Percentiles rank a stretch among this genome's conserved stretches.
Conservation (phyloP, 768 basidiomycete genomes). For the Russula earlei region DNA sequence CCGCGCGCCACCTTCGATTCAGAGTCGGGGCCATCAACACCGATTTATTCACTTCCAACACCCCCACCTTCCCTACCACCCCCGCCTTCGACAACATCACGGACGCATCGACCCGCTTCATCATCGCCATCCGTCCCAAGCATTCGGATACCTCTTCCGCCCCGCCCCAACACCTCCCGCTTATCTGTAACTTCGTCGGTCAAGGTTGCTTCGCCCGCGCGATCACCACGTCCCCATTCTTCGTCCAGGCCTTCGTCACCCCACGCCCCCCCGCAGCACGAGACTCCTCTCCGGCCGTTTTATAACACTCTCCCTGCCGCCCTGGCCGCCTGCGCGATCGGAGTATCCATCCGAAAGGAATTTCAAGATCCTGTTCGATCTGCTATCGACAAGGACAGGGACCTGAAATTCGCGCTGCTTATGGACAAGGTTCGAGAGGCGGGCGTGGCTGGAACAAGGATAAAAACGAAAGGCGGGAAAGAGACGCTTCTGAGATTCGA, state of each 20-base stretch:
- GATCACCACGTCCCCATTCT: conserved; percentile 21
- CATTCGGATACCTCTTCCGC: conserved; percentile 19
- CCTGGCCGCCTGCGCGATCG: conserved; percentile 47
- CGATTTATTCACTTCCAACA: conserved; percentile 19
- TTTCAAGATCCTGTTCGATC: conserved; percentile 62
- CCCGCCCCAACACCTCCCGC: conserved; percentile 22
- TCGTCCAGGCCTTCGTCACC: conserved; percentile 23
- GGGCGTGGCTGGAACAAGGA: conserved; percentile 31
- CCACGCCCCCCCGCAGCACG: conserved; percentile 14
- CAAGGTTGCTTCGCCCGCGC: conserved; percentile 8
- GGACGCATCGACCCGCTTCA: conserved; percentile 20
- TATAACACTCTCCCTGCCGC: conserved; percentile 36
- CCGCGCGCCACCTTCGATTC: too few relatives aligned
- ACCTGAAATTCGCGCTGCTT: conserved; percentile 31
- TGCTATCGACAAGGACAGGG: conserved; percentile 37
- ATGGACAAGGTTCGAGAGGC: conserved; percentile 34
- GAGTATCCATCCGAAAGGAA: conserved; percentile 40
- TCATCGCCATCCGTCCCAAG: conserved; percentile 11
- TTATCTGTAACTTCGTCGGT: conserved; percentile 22
- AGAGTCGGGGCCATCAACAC: conserved; percentile 22
- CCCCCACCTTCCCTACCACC: conserved; percentile 21
- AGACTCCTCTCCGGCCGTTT: conserved; percentile 11
- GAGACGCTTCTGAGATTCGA: conserved; percentile 44
- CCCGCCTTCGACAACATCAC: conserved; percentile 23
- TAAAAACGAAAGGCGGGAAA: conserved; percentile 56